Conservation (phyloP, 371 early-diverging fungal species). For the Synchytrium microbalum region DNA sequence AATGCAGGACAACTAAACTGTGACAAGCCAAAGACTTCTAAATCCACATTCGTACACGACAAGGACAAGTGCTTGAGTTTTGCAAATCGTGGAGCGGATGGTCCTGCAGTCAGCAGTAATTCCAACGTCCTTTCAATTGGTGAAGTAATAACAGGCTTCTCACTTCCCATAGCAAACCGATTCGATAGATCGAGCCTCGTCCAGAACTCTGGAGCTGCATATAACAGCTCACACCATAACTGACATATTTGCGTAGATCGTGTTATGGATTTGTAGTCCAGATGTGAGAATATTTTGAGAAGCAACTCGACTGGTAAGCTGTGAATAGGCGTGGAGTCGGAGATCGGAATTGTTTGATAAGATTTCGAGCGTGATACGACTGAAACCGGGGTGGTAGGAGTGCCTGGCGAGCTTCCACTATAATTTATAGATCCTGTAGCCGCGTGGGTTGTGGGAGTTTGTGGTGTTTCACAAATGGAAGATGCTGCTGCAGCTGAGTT, state of each 20-base stretch:
- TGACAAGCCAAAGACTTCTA: slow-evolving; percentile 12
- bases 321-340: no score
- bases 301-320: slow-evolving; percentile 14
- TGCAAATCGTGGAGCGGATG: slow-evolving; percentile 19
- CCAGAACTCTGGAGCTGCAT: slow-evolving; percentile 22
- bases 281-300: slow-evolving; percentile 1
- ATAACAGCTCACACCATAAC: slow-evolving; percentile 16
- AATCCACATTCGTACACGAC: slow-evolving; percentile 27
- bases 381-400: no score
- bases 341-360: no score
- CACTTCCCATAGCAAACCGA: slow-evolving; percentile 21
- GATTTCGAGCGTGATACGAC: no score
- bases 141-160: neutral
- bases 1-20: slow-evolving; percentile 3
- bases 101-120: neutral
- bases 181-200: slow-evolving; percentile 24
- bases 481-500: no score
- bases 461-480: no score
- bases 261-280: slow-evolving; percentile 12
- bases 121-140: neutral
- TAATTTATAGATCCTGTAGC: no score
- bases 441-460: no score
- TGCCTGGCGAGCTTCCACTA: no score
- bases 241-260: slow-evolving; percentile 5
- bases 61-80: slow-evolving; percentile 22